These are phyloP conservation scores for Alternaria viburni DNA, from an alignment of 2,329 filamentous ascomycete species.

Conservation along the genomic window DNA sequence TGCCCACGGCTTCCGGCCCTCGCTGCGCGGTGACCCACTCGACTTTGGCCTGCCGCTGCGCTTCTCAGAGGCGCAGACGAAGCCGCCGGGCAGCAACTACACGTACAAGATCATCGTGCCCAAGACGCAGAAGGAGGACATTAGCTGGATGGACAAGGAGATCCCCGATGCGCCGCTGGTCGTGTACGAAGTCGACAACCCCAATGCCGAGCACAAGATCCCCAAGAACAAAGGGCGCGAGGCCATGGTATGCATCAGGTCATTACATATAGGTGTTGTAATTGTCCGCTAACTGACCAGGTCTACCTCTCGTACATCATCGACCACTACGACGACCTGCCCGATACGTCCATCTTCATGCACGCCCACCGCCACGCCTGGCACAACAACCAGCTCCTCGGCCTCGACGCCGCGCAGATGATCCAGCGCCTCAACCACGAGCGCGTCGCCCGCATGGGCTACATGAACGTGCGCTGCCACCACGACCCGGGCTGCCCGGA, in stretches of 20 bases:
- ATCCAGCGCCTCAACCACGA: slow-evolving; percentile 59
- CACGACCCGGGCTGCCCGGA: slow-evolving; percentile 65
- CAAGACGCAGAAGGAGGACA: slow-evolving; percentile 47
- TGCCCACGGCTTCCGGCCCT: slow-evolving; percentile 11
- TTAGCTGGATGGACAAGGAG: slow-evolving; percentile 46
- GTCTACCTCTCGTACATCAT: slow-evolving; percentile 68
- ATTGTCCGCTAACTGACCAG: slow-evolving; percentile 24
- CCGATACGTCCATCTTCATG: slow-evolving; percentile 66
- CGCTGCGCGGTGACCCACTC: slow-evolving; percentile 34
- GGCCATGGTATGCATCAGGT: slow-evolving; percentile 54
- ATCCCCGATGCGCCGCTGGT: slow-evolving; percentile 47
- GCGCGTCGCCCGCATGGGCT: slow-evolving; percentile 60
- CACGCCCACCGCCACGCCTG: slow-evolving; percentile 62
- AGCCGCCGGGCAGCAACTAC: slow-evolving; percentile 46
- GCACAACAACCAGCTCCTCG: slow-evolving; percentile 65
- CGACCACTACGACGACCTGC: slow-evolving; percentile 65
- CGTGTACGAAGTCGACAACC: slow-evolving; percentile 62
- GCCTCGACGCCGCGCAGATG: slow-evolving; percentile 58
- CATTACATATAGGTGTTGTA: background rate
- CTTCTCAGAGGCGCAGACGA: slow-evolving; percentile 38
- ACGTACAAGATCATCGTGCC: slow-evolving; percentile 45
- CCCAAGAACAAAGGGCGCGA: slow-evolving; percentile 68
- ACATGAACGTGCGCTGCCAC: slow-evolving; percentile 66
- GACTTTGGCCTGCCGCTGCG: slow-evolving; percentile 45
- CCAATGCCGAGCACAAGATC: slow-evolving; percentile 56